Base-by-base conservation (phyloP, 257 asterid genomes). In the Plectranthus barbatus region DNA sequence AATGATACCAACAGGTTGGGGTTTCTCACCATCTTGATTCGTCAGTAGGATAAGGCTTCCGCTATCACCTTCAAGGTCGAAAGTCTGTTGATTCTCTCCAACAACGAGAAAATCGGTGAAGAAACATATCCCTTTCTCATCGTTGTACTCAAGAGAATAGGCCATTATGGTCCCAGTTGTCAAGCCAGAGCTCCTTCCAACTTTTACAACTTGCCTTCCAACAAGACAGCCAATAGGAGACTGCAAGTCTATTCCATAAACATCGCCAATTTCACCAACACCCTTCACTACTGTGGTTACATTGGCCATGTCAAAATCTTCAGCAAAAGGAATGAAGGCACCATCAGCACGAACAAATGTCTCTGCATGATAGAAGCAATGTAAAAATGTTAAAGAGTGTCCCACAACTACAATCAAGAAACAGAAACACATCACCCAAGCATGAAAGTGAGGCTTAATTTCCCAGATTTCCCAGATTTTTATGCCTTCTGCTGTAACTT, bases 51-150 rank as follows among this genome's bases (percentile, higher is more conserved):
- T 90, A 67, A 90, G 95, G 81, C 97, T 93, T 58, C 99, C 99
- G 62, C 99, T 93, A 76, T 93, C 99, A 49, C 99, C 99, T 86
- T 93, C 99, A 55, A 93, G 99, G 77, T 93, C 99, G 77, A 93
- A 93, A 0, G 96, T 85, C 77, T 73, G 85, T 68, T 90, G 96
- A 71, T 90, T 81, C 78, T 90, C 96, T 23, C 97, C 99, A 58
- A 93, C 96, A 62, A 93, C 96, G 23, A 93, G 97, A 79, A 90
- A 85, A 81, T 93, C 97, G 0, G 99, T 93, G 47, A 90, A 75
- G 72, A 90, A 83, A 72, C 97, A 93, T 40, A 93, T 80, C 56
- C 97, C 99, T 66, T 93, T 93, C 76, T 87, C 95, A 41, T 93
- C 96, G 45, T 93, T 93, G 85, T 93, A 93, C 68, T 93, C 99